Percentiles rank a stretch among this genome's conserved stretches.
These are phyloP conservation scores for Sugiyamaella grinbergsii DNA, from an alignment of 1,139 yeast genomes.

Conservation along the genomic window DNA sequence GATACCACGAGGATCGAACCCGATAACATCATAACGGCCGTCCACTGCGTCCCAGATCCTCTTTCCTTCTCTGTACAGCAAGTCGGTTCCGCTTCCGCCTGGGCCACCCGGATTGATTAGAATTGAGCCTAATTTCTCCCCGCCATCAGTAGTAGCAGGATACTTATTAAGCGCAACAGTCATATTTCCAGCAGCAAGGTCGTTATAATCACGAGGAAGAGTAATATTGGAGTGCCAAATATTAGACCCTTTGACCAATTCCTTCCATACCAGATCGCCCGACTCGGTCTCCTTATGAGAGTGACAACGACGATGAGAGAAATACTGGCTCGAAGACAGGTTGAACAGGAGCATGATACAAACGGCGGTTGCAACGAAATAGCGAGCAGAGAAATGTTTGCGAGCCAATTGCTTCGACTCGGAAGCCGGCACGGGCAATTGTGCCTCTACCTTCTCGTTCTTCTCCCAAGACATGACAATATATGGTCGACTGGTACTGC, in stretches of 20 bases:
- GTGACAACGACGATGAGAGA: background rate
- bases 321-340: background rate
- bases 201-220: conserved; percentile 26
- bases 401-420: background rate
- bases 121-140: conserved; percentile 23
- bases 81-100: conserved; percentile 27
- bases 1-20: conserved; percentile 29
- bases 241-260: conserved; percentile 13
- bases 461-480: background rate
- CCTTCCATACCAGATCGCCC: conserved; percentile 18
- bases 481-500: background rate
- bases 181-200: conserved; percentile 22
- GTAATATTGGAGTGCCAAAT: conserved; percentile 22
- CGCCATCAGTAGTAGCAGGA: conserved; percentile 24
- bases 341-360: background rate
- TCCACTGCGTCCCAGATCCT: conserved; percentile 19
- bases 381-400: background rate
- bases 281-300: background rate
- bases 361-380: background rate
- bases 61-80: conserved; percentile 19
- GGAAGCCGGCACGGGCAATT: conserved; percentile 8
- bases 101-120: conserved; percentile 29
- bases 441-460: conserved; percentile 7
- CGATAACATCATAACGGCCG: conserved; percentile 27
- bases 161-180: conserved; percentile 23